Base-by-base conservation (phyloP, 2,329 filamentous ascomycete genomes). In the Achaetomium macrosporum region DNA sequence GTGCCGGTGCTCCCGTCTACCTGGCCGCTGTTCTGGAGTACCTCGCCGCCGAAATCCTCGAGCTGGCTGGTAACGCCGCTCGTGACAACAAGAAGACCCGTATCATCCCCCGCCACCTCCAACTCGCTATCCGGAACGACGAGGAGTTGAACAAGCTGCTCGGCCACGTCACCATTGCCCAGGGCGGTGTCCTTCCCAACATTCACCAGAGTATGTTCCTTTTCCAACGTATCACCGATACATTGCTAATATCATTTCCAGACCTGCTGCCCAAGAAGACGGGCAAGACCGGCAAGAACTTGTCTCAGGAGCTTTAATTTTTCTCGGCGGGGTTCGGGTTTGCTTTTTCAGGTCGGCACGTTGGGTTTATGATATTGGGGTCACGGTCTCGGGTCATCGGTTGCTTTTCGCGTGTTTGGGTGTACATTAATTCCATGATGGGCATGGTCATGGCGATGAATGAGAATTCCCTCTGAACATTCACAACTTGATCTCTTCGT, bases 11-110 rank as follows among this genome's bases (percentile, higher is more conserved):
- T 64, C 92, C 92, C 61, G 92, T 97, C 69, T 97, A 97, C 74
- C 87, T 97, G 61, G 92, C 92, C 62, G 92, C 92, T 52, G 93
- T 99, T 51, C 90, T 99, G 46, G 93, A 99, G 78, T 99, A 99
- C 73, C 87, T 99, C 56, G 92, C 93, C 65, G 93, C 93, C 63
- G 93, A 99, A 81, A 96, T 99, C 66, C 90, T 99, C 69, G 93
- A 99, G 78, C 79, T 99, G 77, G 93, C 93, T 73, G 93, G 93
- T 67, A 99, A 99, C 75, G 93, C 93, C 68, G 93, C 93, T 61
- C 92, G 93, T 67, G 93, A 99, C 79, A 96, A 97, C 86, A 99
- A 99, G 89, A 97, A 97, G 88, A 99, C 92, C 62, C 91, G 93
- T 87, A 99, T 99, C 79, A 99, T 97, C 58, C 93, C 93, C 62